Percentiles rank a stretch among this genome's conserved stretches.
Conservation (phyloP, 1,139 yeast genomes). For the Geotrichum phurueaensis region DNA sequence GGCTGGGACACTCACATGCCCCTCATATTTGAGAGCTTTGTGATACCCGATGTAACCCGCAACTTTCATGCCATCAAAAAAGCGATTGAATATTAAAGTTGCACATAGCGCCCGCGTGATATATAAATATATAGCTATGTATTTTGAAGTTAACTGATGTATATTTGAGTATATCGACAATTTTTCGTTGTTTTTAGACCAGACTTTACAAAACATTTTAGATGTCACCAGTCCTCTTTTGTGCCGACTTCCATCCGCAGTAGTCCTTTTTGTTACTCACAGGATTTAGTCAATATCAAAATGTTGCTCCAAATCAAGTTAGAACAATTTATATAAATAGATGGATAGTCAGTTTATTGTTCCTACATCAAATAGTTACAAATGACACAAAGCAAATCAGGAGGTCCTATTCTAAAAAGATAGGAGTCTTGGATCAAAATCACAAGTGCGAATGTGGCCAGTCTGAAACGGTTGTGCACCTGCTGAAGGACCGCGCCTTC, state of each 20-base stretch:
- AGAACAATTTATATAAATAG: too few relatives aligned
- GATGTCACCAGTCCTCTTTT: background rate
- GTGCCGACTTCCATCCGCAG: background rate
- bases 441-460: too few relatives aligned
- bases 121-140: too few relatives aligned
- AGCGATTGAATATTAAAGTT: slow-evolving; percentile 28
- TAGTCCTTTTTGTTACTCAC: background rate
- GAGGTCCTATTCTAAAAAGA: too few relatives aligned
- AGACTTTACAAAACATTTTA: background rate
- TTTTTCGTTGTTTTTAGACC: background rate
- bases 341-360: too few relatives aligned
- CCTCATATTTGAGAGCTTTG: slow-evolving; percentile 32
- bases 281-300: background rate
- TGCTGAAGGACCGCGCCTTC: too few relatives aligned
- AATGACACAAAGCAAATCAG: too few relatives aligned
- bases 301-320: background rate
- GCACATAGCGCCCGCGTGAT: background rate
- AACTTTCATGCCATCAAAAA: slow-evolving; percentile 33
- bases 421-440: too few relatives aligned
- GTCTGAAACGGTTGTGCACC: too few relatives aligned
- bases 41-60: slow-evolving; percentile 35
- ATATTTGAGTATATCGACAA: background rate
- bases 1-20: slow-evolving; percentile 37
- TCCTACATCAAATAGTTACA: too few relatives aligned
- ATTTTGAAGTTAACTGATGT: too few relatives aligned